Evolutionary conservation across 805 yeast species (phyloP).

Genomic region (Clavispora vitiphila): DNA sequence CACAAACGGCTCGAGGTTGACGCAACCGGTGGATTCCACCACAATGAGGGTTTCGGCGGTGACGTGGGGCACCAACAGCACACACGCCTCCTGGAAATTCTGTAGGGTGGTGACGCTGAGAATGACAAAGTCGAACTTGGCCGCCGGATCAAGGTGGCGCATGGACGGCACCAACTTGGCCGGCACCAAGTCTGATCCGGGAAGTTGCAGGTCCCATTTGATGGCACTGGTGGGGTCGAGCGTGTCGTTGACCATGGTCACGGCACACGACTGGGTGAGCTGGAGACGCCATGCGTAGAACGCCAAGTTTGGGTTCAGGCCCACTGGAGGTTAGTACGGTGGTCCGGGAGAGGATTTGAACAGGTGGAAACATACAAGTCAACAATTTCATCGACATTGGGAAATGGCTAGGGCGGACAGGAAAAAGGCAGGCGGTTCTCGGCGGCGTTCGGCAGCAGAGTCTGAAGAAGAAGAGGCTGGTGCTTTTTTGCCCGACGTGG

Average conservation of each 20-base stretch:
- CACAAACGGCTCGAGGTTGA: constrained; percentile 68
- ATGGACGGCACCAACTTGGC: constrained; percentile 12
- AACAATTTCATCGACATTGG: constrained; percentile 9
- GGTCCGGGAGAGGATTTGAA: too few relatives aligned
- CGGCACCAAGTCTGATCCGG: constrained; percentile 14
- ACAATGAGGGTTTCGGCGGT: constrained; percentile 45
- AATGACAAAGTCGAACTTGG: constrained; percentile 31
- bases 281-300: constrained; percentile 58
- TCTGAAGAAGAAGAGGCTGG: neutral
- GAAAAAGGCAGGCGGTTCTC: too few relatives aligned
- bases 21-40: constrained; percentile 66
- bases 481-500: too few relatives aligned
- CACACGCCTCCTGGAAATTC: constrained; percentile 30
- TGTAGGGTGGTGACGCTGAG: constrained; percentile 33
- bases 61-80: constrained; percentile 21
- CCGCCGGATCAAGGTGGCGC: constrained; percentile 10
- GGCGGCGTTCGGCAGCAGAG: neutral
- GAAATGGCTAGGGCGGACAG: too few relatives aligned
- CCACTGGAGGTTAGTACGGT: constrained; percentile 34
- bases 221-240: constrained; percentile 16
- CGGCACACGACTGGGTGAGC: constrained; percentile 34
- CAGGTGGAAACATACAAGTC: constrained; percentile 16
- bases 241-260: constrained; percentile 36
- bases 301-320: constrained; percentile 52
- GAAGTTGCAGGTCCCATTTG: constrained; percentile 15